Evolutionary conservation across 768 basidiomycete genomes (phyloP).

Genomic region (Lactarius deliciosus): DNA sequence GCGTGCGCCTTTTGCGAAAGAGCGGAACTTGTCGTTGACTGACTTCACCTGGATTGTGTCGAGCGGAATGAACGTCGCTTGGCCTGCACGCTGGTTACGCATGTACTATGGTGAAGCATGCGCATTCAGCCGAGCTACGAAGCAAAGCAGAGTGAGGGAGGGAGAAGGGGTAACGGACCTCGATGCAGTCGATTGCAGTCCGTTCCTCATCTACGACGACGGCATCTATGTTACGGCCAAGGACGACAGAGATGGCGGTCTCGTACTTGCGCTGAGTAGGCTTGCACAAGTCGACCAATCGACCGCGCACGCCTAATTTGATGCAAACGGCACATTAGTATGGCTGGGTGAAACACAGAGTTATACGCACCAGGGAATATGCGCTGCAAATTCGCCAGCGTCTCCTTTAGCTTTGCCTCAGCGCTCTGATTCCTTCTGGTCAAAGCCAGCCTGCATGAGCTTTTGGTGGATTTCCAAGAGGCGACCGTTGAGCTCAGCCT

Average conservation of each 20-base stretch:
- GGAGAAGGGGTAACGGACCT: conserved; percentile 47
- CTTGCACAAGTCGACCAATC: conserved; percentile 92
- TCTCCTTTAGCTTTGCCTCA: conserved; percentile 86
- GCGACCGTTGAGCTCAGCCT: conserved; percentile 91
- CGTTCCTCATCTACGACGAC: conserved; percentile 97
- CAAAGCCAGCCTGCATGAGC: conserved; percentile 86
- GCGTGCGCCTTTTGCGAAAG: conserved; percentile 75
- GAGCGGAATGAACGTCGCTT: conserved; percentile 98
- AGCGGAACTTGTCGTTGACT: conserved; percentile 90
- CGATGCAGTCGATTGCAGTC: conserved; percentile 96
- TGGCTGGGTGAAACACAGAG: background rate
- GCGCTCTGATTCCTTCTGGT: conserved; percentile 81
- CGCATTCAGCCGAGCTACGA: background rate
- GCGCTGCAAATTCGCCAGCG: conserved; percentile 75
- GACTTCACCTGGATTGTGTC: conserved; percentile 96
- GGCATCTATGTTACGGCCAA: conserved; percentile 93
- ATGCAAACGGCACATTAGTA: background rate
- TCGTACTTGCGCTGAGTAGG: conserved; percentile 92
- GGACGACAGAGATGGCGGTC: conserved; percentile 83
- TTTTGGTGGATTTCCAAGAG: conserved; percentile 78
- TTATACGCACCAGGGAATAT: conserved; percentile 74
- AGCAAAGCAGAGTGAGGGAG: background rate
- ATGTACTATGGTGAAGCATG: conserved; percentile 60
- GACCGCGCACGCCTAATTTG: conserved; percentile 80
- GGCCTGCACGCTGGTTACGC: conserved; percentile 91